phyloP scores from a whole-genome alignment of 495 filamentous ascomycete species.

The Halenospora varia region DNA sequence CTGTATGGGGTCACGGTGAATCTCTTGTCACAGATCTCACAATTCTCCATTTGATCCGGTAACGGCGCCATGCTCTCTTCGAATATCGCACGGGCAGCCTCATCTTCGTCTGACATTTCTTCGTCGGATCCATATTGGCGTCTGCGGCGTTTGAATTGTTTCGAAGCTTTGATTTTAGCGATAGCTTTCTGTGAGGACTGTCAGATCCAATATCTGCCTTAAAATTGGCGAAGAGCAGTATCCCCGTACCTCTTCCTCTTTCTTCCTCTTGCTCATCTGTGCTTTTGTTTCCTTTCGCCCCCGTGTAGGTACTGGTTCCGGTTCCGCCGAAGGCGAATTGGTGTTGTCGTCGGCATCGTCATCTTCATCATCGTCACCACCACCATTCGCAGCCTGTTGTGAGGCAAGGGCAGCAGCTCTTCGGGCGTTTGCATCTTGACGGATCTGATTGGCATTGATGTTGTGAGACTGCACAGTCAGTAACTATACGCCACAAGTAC shows the following conservation, averaged over 20 bases:
- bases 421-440: conserved; percentile 51
- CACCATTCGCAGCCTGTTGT: conserved; percentile 5
- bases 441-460: conserved; percentile 80
- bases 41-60: conserved; percentile 86
- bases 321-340: conserved; percentile 32
- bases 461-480: conserved; percentile 73
- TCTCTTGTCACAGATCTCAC: conserved; percentile 76
- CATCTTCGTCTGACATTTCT: conserved; percentile 39
- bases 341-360: conserved; percentile 8
- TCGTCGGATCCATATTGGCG: conserved; percentile 41
- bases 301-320: conserved; percentile 30
- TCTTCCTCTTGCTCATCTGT: conserved; percentile 27
- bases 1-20: conserved; percentile 94
- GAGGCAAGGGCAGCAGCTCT: conserved; percentile 42
- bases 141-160: conserved; percentile 53
- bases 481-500: too few relatives aligned
- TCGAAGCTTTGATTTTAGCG: conserved; percentile 73
- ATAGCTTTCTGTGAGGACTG: conserved; percentile 49
- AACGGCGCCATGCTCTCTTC: conserved; percentile 56
- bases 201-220: too few relatives aligned
- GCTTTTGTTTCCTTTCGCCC: conserved; percentile 19
- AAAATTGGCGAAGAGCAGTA: not conserved
- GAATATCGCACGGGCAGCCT: conserved; percentile 51
- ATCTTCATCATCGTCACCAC: too few relatives aligned
- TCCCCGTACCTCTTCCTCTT: conserved; percentile 28